phyloP scores from a whole-genome alignment of 108 stramenopile genomes.

The Mediolabrus comicus region DNA sequence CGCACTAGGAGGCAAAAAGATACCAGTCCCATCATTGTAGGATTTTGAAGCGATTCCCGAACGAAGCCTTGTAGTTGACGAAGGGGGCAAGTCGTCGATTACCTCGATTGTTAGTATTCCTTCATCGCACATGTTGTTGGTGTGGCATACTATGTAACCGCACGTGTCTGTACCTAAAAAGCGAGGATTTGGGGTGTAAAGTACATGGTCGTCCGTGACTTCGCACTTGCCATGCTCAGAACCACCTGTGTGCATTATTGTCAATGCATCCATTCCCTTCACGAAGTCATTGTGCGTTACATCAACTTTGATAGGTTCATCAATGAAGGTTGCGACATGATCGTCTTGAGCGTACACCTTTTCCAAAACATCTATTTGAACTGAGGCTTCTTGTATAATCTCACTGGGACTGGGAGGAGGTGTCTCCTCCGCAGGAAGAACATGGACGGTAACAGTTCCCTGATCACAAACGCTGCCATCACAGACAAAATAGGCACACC shows the following conservation, averaged over 20 bases:
- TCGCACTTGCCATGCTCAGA: constrained; percentile 20
- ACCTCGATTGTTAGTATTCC: constrained; percentile 39
- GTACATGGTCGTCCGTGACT: constrained; percentile 14
- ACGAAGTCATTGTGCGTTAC: constrained; percentile 30
- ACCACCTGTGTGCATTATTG: constrained; percentile 23
- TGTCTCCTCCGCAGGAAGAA: background rate
- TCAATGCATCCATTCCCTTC: background rate
- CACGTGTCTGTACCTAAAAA: constrained; percentile 29
- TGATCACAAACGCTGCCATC: constrained; percentile 9
- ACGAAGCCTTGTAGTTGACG: background rate
- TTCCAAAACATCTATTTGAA: background rate
- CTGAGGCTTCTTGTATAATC: background rate
- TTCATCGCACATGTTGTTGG: constrained; percentile 24
- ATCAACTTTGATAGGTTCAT: constrained; percentile 22
- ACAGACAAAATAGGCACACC: constrained; percentile 23
- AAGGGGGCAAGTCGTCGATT: background rate
- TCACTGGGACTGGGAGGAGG: background rate
- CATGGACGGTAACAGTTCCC: constrained; percentile 9
- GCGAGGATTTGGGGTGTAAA: constrained; percentile 19
- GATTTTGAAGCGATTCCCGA: background rate
- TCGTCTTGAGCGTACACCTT: constrained; percentile 35
- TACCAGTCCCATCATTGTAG: constrained; percentile 3
- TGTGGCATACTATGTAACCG: constrained; percentile 21
- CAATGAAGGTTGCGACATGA: constrained; percentile 6
- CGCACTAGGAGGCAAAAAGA: constrained; percentile 9